Percentiles rank a stretch among this genome's conserved stretches.
Evolutionary conservation across 371 early-diverging fungal species (phyloP).

Genomic region (Apophysomyces ossiformis): DNA sequence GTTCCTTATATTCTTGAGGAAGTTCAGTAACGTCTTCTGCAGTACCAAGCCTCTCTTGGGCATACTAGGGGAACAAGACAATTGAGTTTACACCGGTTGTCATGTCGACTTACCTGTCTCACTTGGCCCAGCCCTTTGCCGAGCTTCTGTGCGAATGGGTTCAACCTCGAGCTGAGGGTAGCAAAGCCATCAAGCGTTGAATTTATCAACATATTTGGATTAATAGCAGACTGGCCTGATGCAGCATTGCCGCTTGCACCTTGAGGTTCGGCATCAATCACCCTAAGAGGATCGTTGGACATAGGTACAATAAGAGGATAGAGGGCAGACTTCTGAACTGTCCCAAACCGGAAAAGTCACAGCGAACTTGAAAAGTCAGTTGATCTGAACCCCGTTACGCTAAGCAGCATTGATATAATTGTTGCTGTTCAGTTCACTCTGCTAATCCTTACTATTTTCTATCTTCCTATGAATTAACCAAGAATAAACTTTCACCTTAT

Average conservation of each 20-base stretch:
- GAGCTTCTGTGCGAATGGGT: conserved; percentile 75
- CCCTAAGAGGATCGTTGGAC: conserved; percentile 25
- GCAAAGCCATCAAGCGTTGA: conserved; percentile 65
- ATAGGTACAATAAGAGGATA: conserved; percentile 12
- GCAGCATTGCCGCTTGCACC: conserved; percentile 8
- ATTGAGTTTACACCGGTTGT: conserved; percentile 1
- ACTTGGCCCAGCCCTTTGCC: conserved; percentile 80
- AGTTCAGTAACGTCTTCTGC: conserved; percentile 86
- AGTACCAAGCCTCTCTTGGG: conserved; percentile 88
- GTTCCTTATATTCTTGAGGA: conserved; percentile 87
- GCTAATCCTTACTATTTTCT: no score
- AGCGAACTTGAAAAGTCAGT: no score
- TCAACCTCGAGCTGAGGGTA: conserved; percentile 65
- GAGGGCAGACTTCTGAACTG: not conserved
- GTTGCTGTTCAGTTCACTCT: no score
- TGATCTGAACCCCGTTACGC: no score
- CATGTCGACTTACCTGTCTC: conserved; percentile 66
- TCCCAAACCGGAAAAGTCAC: no score
- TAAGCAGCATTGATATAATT: no score
- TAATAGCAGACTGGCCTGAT: conserved; percentile 18
- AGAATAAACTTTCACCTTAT: no score
- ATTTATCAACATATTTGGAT: conserved; percentile 35
- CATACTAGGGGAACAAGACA: conserved; percentile 61
- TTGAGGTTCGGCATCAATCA: conserved; percentile 36
- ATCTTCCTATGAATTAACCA: no score